Percentiles rank a stretch among this genome's conserved stretches.
Conservation (phyloP, 2,329 filamentous ascomycete species). For the Phoma herbarum region DNA sequence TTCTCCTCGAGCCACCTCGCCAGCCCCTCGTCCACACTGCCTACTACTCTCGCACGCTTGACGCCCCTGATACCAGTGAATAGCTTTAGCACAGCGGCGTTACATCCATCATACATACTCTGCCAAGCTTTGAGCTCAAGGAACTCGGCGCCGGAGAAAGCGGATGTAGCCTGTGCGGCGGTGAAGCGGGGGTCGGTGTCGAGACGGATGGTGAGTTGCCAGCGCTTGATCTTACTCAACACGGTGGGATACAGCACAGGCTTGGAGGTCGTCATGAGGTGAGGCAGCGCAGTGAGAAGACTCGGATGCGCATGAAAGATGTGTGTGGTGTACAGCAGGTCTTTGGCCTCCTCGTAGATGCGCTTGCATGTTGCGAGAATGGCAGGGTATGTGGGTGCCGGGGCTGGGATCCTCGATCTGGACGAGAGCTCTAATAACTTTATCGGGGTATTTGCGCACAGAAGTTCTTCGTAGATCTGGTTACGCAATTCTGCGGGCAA, state of each 20-base stretch:
- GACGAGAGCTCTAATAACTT: constrained; percentile 18
- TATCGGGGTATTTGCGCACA: constrained; percentile 36
- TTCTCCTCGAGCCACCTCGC: constrained; percentile 56
- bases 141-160: constrained; percentile 57
- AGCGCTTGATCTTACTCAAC: constrained; percentile 53
- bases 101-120: constrained; percentile 48
- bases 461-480: constrained; percentile 61
- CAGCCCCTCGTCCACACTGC: constrained; percentile 54
- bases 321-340: constrained; percentile 60
- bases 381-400: constrained; percentile 46
- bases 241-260: constrained; percentile 48
- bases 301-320: constrained; percentile 60
- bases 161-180: constrained; percentile 48
- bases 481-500: constrained; percentile 69
- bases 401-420: constrained; percentile 14
- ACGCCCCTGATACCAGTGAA: constrained; percentile 60
- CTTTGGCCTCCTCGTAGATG: constrained; percentile 53
- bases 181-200: constrained; percentile 61
- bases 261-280: constrained; percentile 48
- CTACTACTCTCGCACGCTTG: constrained; percentile 53
- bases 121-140: constrained; percentile 62
- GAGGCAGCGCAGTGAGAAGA: constrained; percentile 57
- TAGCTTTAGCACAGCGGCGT: constrained; percentile 54
- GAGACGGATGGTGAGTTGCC: constrained; percentile 58
- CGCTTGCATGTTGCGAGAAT: constrained; percentile 55